Evolutionary conservation across 176 grass and related monocot genomes (phyloP).

Genomic region (Phyllostachys edulis): DNA sequence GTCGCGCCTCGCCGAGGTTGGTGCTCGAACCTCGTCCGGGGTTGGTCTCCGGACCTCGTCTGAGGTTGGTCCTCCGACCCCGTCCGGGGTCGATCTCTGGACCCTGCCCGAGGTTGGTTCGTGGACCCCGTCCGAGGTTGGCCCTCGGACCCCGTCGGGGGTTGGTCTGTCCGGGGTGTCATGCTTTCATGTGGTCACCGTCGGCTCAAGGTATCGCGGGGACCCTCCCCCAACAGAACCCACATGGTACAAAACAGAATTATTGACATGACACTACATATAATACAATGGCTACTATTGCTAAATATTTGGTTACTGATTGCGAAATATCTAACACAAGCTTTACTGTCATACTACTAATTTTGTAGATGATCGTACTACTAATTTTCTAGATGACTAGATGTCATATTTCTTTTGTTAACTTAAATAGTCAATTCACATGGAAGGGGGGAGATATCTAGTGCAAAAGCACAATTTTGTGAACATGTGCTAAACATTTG

Average conservation of each 20-base stretch:
- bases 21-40: too few species aligned
- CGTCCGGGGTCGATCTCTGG: too few species aligned
- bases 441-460: not conserved
- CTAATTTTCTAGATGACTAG: conserved; percentile 1
- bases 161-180: too few species aligned
- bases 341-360: not conserved
- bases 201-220: too few species aligned
- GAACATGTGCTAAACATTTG: not conserved
- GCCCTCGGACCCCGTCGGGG: too few species aligned
- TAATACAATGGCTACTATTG: not conserved
- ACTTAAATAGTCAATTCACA: conserved; percentile 1
- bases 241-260: not conserved
- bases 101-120: too few species aligned
- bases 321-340: not conserved
- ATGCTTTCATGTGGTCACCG: too few species aligned
- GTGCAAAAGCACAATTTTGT: not conserved
- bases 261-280: not conserved
- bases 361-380: conserved; percentile 4
- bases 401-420: not conserved
- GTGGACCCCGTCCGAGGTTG: too few species aligned
- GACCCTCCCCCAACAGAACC: too few species aligned
- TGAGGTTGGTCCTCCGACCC: too few species aligned
- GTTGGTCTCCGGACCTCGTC: too few species aligned
- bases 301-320: not conserved
- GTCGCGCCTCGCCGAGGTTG: too few species aligned